Percentiles rank a stretch among this genome's conserved stretches.
Conservation (phyloP, 75 land plant species). For the Cryptomeria japonica region DNA sequence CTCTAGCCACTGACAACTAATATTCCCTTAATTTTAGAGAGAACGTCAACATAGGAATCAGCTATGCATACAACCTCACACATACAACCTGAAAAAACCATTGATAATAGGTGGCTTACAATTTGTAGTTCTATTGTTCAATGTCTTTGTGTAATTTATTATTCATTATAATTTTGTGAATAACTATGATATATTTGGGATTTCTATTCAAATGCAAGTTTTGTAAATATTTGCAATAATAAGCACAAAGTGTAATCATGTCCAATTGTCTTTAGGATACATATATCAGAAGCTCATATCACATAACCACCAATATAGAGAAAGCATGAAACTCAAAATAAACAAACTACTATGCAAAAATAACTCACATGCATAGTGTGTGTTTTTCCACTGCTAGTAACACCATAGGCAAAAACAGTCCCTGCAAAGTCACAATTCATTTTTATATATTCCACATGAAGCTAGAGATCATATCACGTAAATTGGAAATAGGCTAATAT, state of each 20-base stretch:
- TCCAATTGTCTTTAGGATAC: background rate
- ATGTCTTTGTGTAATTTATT: background rate
- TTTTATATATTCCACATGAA: background rate
- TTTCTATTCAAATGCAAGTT: background rate
- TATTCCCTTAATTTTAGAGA: background rate
- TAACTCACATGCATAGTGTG: constrained; percentile 62
- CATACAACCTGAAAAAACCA: background rate
- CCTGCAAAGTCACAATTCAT: constrained; percentile 22
- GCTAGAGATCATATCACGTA: background rate
- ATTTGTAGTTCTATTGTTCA: background rate
- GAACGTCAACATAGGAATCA: background rate
- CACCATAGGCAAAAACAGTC: constrained; percentile 64
- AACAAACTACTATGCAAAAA: background rate
- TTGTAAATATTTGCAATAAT: background rate
- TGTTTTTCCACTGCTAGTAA: constrained; percentile 63
- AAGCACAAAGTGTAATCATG: background rate
- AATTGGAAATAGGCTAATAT: background rate
- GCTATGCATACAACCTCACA: background rate
- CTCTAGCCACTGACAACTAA: background rate
- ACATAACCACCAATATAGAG: background rate
- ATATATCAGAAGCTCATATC: background rate
- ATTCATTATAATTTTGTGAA: background rate
- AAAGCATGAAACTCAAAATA: background rate
- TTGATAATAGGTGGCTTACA: background rate
- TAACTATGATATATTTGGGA: background rate